Evolutionary conservation across 2,329 filamentous ascomycete genomes (phyloP), one percentile per base, ranked within the genome.

Genomic region (Botrytis aclada): DNA sequence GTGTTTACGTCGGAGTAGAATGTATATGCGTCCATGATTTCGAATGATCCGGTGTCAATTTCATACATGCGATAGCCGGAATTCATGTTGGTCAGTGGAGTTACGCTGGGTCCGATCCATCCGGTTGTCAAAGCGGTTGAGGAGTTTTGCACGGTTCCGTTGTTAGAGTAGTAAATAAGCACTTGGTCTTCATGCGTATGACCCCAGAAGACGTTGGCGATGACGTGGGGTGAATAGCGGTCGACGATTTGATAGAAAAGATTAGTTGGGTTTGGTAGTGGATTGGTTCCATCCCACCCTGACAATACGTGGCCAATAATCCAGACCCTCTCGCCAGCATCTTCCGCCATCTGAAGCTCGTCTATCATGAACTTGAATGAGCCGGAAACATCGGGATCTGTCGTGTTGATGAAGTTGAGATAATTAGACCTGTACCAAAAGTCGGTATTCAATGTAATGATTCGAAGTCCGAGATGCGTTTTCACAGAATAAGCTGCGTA

Each of bases 401-500:
- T 84, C 4, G 83, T 85, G 78, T 88, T 87, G 80, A 87, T 86
- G 78, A 84, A 84, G 72, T 85, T 86, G 43, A 87, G 79, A 75
- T 81, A 83, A 76, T 86, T 87, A 18, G 75, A 74, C 22, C 79
- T 78, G 75, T 85, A 84, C 80, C 80, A 84, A 75, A 86, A 86
- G 80, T 87, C 86, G 1, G 84, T 85, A 76, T 88, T 88, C 75
- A 87, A 82, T 1, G 86, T 83, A 64, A 87, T 86, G 75, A 88
- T 84, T 10, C 86, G 82, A 22, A 88, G 80, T 20, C 86, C 86
- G 61, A 85, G 83, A 41, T 87, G 84, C 14, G 85, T 87, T 74
- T 86, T 85, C 69, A 88, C 82, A 0, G 84, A 86, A 77, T 89
- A 89, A 0, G 84, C 87, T 20, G 84, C 87, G 74, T 89, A 89